Evolutionary conservation across 2,329 filamentous ascomycete species (phyloP).

Genomic region (Aspergillus pseudoterreus): DNA sequence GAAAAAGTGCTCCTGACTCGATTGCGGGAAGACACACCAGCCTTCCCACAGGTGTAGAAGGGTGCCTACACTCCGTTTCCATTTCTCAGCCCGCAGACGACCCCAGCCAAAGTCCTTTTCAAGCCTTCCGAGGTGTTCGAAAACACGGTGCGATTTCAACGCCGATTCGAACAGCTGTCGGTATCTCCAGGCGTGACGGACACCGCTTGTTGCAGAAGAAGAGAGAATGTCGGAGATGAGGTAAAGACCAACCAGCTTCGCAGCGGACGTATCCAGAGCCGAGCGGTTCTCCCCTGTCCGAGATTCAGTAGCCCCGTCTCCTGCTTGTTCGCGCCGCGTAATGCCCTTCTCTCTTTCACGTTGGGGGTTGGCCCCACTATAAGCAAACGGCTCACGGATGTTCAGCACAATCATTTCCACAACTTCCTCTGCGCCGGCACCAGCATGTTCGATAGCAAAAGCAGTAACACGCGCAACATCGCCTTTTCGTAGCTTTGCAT

Average conservation of each 20-base stretch:
- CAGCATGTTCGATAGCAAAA: conserved; percentile 86
- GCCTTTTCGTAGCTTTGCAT: conserved; percentile 72
- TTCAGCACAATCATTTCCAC: conserved; percentile 86
- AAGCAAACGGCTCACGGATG: conserved; percentile 70
- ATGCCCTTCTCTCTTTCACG: conserved; percentile 28
- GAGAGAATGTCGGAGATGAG: conserved; percentile 76
- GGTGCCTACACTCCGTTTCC: conserved; percentile 70
- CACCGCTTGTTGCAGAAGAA: conserved; percentile 69
- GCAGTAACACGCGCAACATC: conserved; percentile 82
- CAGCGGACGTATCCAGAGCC: conserved; percentile 61
- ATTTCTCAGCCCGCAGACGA: conserved; percentile 75
- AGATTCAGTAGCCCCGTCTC: conserved; percentile 28
- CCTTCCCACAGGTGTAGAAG: conserved; percentile 67
- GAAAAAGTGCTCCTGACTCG: conserved; percentile 68
- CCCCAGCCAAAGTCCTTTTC: conserved; percentile 74
- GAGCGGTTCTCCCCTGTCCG: conserved; percentile 33
- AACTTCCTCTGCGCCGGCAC: conserved; percentile 80
- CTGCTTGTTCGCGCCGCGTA: conserved; percentile 27
- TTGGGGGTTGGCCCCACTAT: conserved; percentile 66
- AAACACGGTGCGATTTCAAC: conserved; percentile 64
- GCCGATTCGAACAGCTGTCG: conserved; percentile 73
- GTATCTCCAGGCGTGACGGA: conserved; percentile 84
- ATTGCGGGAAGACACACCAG: conserved; percentile 66
- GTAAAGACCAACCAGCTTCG: conserved; percentile 78
- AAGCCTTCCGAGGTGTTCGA: conserved; percentile 70